Evolutionary conservation across 1,284 basidiomycete genomes (phyloP).

Genomic region (Cutaneotrichosporon sp.): DNA sequence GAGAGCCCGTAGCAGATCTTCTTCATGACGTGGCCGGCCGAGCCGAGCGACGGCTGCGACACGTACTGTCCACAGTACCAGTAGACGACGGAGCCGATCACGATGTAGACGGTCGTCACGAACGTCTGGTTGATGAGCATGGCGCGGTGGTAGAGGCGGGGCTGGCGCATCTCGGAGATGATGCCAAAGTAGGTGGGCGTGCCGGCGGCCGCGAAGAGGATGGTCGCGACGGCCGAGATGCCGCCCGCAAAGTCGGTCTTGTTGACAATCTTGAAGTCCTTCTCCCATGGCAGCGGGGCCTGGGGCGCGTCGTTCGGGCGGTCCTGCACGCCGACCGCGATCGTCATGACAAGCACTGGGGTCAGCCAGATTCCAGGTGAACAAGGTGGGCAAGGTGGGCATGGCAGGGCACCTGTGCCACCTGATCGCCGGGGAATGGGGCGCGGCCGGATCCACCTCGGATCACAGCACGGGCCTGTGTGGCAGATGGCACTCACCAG

Average conservation of each 20-base stretch:
- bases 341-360: constrained; percentile 44
- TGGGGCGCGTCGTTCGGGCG: constrained; percentile 41
- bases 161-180: constrained; percentile 40
- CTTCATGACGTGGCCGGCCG: constrained; percentile 49
- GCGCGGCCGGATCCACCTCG: not conserved
- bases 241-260: constrained; percentile 41
- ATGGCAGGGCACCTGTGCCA: no score
- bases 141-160: constrained; percentile 34
- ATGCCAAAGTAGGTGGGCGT: constrained; percentile 28
- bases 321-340: constrained; percentile 50
- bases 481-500: constrained; percentile 19
- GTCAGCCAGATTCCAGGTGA: constrained; percentile 7
- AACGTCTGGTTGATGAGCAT: constrained; percentile 38
- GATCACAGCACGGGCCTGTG: not conserved
- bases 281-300: constrained; percentile 30
- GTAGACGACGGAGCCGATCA: constrained; percentile 32
- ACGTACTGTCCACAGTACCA: constrained; percentile 50
- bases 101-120: constrained; percentile 43
- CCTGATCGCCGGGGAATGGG: not conserved
- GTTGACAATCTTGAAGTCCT: constrained; percentile 30
- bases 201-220: constrained; percentile 46
- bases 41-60: constrained; percentile 48
- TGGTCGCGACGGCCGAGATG: constrained; percentile 47
- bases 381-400: no score
- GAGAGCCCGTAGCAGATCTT: constrained; percentile 53